phyloP scores from a whole-genome alignment of 495 filamentous ascomycete genomes.

The Lichina pygmaea region DNA sequence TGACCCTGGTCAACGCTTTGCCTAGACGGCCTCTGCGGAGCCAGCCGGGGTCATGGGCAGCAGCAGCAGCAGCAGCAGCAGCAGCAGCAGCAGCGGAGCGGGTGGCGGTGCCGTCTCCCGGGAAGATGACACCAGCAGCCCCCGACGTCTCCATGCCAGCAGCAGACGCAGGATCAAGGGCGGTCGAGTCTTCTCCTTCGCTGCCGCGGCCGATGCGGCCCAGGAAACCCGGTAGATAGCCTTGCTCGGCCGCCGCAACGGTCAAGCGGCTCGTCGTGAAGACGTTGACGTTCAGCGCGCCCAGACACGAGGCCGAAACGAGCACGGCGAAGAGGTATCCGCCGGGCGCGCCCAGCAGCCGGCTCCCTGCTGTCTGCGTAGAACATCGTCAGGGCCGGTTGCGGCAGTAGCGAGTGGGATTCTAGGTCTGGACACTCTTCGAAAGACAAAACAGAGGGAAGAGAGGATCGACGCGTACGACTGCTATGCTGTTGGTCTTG shows the following conservation, averaged over 20 bases:
- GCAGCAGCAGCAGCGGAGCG: no score
- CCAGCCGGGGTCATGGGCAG: not conserved
- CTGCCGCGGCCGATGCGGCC: conserved; percentile 7
- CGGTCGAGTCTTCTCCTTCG: not conserved
- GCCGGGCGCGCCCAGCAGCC: conserved; percentile 19
- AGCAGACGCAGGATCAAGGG: not conserved
- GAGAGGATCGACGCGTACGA: conserved; percentile 14
- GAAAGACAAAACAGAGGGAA: not conserved
- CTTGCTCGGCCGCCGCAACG: conserved; percentile 23
- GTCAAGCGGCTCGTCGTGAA: conserved; percentile 29
- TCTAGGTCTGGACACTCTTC: not conserved
- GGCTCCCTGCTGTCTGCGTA: conserved; percentile 21
- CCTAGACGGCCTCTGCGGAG: not conserved
- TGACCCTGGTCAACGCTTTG: not conserved
- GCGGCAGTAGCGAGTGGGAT: not conserved
- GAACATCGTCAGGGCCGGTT: not conserved
- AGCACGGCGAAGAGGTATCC: conserved; percentile 20
- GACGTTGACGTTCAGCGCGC: conserved; percentile 25
- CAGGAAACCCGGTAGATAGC: conserved; percentile 21
- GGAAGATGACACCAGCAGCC: no score
- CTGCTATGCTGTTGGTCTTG: conserved; percentile 24
- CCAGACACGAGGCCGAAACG: conserved; percentile 24
- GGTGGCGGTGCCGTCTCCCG: no score
- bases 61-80: no score
- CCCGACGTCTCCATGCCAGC: not conserved